A percentile compares a stretch with the other conserved stretches of the same genome.
phyloP scores from a whole-genome alignment of 768 basidiomycete species.

The Leccinum longicurvipes region DNA sequence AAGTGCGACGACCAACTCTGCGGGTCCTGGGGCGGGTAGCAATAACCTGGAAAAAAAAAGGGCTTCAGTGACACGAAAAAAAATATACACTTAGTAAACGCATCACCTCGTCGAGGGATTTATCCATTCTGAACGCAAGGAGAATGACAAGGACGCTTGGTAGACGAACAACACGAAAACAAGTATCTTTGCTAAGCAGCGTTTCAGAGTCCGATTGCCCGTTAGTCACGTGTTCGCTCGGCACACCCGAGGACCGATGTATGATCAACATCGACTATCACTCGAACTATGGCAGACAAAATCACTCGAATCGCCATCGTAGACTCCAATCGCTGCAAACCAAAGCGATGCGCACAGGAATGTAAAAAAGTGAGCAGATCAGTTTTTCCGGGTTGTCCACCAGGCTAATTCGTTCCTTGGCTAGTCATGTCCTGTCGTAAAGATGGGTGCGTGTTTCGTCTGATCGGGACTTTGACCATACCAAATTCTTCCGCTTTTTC shows the following conservation, averaged over 20 bases:
- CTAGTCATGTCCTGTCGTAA: slow-evolving; percentile 92
- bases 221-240: too few relatives aligned
- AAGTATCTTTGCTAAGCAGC: too few relatives aligned
- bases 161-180: too few relatives aligned
- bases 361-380: slow-evolving; percentile 79
- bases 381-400: slow-evolving; percentile 1
- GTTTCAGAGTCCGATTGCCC: too few relatives aligned
- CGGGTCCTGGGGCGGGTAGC: slow-evolving; percentile 50
- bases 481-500: not conserved
- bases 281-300: slow-evolving; percentile 74
- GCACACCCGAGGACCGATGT: too few relatives aligned
- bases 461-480: not conserved
- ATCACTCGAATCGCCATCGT: slow-evolving; percentile 98
- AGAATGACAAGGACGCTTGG: too few relatives aligned
- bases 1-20: slow-evolving; percentile 41
- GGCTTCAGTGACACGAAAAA: slow-evolving; percentile 6
- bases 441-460: slow-evolving; percentile 69
- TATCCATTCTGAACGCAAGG: slow-evolving; percentile 61
- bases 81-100: not conserved
- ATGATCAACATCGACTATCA: too few relatives aligned
- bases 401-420: slow-evolving; percentile 4
- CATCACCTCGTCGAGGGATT: slow-evolving; percentile 78
- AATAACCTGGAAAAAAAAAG: slow-evolving; percentile 58
- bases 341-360: slow-evolving; percentile 95
- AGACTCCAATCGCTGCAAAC: slow-evolving; percentile 89